Conservation (phyloP, 2,329 filamentous ascomycete species). For the Claviceps sp. region DNA sequence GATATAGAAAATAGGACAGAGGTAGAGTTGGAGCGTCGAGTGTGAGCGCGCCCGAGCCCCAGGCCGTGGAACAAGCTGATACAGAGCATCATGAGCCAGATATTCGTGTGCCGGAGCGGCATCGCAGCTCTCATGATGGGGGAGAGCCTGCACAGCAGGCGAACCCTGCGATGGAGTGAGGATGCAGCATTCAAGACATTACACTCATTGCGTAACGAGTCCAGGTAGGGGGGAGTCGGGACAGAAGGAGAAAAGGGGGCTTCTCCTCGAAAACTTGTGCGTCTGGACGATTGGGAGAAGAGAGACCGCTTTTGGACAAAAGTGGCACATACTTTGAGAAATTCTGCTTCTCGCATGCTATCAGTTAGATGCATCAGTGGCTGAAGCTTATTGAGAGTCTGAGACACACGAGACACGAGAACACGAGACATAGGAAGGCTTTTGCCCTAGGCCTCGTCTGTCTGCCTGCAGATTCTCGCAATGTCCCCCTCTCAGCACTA, state of each 20-base stretch:
- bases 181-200: background rate
- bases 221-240: background rate
- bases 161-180: background rate
- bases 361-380: background rate
- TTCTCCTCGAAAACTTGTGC: background rate
- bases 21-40: background rate
- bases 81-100: constrained; percentile 1
- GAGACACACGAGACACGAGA: background rate
- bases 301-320: no score
- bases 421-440: no score
- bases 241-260: background rate
- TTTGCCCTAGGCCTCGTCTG: no score
- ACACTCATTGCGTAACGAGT: background rate
- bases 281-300: background rate
- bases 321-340: no score
- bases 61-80: background rate
- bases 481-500: no score
- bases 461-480: no score
- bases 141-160: background rate
- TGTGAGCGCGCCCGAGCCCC: background rate
- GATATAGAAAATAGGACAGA: background rate
- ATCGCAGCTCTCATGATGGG: background rate
- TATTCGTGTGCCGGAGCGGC: background rate
- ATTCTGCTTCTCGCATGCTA: background rate
- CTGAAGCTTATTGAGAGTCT: background rate